phyloP scores from a whole-genome alignment of 176 grass and related monocot species.

The Carex scoparia region DNA sequence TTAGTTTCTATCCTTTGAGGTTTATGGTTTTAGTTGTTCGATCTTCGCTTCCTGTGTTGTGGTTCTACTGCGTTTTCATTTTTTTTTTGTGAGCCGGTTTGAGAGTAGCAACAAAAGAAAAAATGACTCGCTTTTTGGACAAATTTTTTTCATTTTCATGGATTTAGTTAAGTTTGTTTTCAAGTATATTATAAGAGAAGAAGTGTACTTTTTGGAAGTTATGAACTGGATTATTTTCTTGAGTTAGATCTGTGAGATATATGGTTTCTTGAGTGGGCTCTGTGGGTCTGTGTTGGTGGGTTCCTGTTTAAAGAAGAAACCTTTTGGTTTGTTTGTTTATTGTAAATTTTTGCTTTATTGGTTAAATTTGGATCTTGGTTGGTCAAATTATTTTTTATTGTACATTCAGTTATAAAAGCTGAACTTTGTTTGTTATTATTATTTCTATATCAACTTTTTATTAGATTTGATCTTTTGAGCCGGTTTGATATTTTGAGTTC shows the following conservation, averaged over 20 bases:
- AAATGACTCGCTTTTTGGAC: not conserved
- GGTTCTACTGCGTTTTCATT: not conserved
- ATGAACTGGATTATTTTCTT: not conserved
- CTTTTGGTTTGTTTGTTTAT: not conserved
- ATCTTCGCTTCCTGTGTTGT: not conserved
- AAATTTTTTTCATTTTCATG: not conserved
- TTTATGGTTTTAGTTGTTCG: constrained; percentile 1
- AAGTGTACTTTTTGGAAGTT: not conserved
- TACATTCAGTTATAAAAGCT: constrained; percentile 1
- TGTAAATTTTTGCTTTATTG: constrained; percentile 13
- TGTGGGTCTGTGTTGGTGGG: constrained; percentile 9
- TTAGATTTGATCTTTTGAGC: not conserved
- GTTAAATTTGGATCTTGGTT: constrained; percentile 14
- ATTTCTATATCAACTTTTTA: not conserved
- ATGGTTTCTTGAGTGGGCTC: not conserved
- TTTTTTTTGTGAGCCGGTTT: not conserved
- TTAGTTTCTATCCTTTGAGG: not conserved
- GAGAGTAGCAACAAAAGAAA: not conserved
- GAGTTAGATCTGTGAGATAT: constrained; percentile 18
- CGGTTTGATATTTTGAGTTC: not conserved
- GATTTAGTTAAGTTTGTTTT: not conserved
- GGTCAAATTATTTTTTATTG: not conserved
- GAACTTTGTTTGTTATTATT: not conserved
- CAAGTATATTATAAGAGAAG: not conserved
- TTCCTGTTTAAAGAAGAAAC: constrained; percentile 4